phyloP scores from a whole-genome alignment of 441 rosid species.

The Populus hybrid region DNA sequence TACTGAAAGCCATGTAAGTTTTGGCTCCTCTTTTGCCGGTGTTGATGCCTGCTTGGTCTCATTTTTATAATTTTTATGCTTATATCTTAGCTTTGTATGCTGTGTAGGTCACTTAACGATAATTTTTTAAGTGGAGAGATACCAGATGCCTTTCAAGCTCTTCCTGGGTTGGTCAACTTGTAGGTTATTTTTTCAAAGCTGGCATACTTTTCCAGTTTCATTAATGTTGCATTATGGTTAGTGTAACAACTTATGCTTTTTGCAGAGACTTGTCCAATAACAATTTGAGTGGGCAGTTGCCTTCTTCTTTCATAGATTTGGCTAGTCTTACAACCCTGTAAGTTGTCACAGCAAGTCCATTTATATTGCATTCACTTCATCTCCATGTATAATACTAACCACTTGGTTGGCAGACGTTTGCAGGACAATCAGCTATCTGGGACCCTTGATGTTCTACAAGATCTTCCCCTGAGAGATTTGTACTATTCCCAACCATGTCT shows the following conservation, averaged over 20 bases:
- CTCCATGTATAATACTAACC: conserved; percentile 27
- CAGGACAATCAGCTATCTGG: conserved; percentile 88
- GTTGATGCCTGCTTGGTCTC: conserved; percentile 12
- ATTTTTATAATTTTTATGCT: not conserved
- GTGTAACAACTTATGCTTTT: conserved; percentile 19
- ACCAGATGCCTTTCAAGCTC: conserved; percentile 72
- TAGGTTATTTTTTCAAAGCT: conserved; percentile 34
- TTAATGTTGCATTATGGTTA: conserved; percentile 18
- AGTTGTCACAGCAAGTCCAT: conserved; percentile 22
- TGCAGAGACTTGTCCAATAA: conserved; percentile 80
- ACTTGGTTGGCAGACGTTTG: conserved; percentile 59
- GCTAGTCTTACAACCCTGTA: conserved; percentile 69
- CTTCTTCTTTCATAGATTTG: conserved; percentile 65
- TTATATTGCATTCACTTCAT: not conserved
- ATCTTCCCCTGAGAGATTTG: conserved; percentile 79
- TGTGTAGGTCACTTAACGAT: conserved; percentile 70
- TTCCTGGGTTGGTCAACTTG: conserved; percentile 72
- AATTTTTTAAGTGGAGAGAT: conserved; percentile 78
- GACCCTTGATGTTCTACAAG: conserved; percentile 73
- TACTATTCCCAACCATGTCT: conserved; percentile 35
- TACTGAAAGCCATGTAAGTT: conserved; percentile 62
- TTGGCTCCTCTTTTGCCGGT: conserved; percentile 5
- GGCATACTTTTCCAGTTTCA: not conserved
- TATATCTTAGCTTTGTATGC: conserved; percentile 9
- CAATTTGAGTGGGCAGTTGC: conserved; percentile 75